phyloP scores from a whole-genome alignment of 2,329 filamentous ascomycete genomes.

The Oidium heveae region DNA sequence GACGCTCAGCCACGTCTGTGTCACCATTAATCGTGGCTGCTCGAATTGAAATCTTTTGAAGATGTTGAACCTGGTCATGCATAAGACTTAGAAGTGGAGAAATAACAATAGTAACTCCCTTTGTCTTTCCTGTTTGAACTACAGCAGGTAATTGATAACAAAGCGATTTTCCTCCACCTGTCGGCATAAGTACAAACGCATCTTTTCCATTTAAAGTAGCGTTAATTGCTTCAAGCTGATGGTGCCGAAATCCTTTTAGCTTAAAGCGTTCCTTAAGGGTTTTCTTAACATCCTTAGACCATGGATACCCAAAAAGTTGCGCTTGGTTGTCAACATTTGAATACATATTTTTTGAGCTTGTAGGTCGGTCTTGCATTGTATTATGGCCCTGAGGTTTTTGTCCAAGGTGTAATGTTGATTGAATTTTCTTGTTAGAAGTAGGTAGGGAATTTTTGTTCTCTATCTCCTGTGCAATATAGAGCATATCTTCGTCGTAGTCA shows the following conservation, averaged over 20 bases:
- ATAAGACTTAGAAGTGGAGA: slow-evolving; percentile 86
- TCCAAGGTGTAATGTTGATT: neutral
- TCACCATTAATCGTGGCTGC: slow-evolving; percentile 68
- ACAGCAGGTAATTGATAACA: slow-evolving; percentile 91
- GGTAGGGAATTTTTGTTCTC: slow-evolving; percentile 15
- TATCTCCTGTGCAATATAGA: slow-evolving; percentile 18
- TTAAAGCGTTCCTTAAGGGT: slow-evolving; percentile 66
- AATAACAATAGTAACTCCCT: slow-evolving; percentile 78
- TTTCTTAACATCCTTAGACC: slow-evolving; percentile 65
- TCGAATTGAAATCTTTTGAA: slow-evolving; percentile 48
- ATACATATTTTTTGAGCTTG: slow-evolving; percentile 10
- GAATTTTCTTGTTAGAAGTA: neutral
- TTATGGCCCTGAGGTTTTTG: slow-evolving; percentile 1
- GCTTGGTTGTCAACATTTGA: slow-evolving; percentile 15
- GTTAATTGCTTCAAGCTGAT: slow-evolving; percentile 91
- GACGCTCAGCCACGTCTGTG: slow-evolving; percentile 33
- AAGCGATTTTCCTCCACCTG: slow-evolving; percentile 84
- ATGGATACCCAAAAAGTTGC: slow-evolving; percentile 39
- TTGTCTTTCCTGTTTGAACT: slow-evolving; percentile 53
- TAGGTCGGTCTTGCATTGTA: slow-evolving; percentile 2
- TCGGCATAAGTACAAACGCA: slow-evolving; percentile 92
- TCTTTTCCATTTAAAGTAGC: slow-evolving; percentile 70
- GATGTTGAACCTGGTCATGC: slow-evolving; percentile 83
- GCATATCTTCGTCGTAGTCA: slow-evolving; percentile 10
- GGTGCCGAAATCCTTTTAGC: slow-evolving; percentile 65